Evolutionary conservation across 176 grass and related monocot species (phyloP).

Genomic region (Tuctoria greenei): DNA sequence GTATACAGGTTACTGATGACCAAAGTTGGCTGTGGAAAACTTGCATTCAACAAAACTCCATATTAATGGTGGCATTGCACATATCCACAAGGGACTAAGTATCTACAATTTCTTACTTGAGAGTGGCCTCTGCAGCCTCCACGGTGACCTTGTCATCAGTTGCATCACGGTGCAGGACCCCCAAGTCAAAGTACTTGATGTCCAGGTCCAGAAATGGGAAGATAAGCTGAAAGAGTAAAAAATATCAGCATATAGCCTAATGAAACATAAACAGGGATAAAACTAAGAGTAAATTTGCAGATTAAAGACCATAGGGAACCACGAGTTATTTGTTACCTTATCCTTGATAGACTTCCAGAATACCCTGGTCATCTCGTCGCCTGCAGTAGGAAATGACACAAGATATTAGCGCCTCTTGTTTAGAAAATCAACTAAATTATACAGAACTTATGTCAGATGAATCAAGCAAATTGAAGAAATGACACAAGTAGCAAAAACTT

Average conservation of each 20-base stretch:
- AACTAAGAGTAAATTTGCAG: not conserved
- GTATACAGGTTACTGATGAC: not conserved
- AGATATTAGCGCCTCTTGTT: slow-evolving; percentile 1
- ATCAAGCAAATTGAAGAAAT: not conserved
- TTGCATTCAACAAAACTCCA: not conserved
- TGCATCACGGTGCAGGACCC: slow-evolving; percentile 74
- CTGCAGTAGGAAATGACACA: slow-evolving; percentile 37
- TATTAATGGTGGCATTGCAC: not conserved
- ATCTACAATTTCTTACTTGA: slow-evolving; percentile 58
- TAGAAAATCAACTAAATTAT: not conserved
- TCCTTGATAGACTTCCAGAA: slow-evolving; percentile 98
- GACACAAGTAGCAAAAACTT: not conserved
- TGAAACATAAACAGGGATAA: not conserved
- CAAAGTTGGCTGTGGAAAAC: slow-evolving; percentile 9
- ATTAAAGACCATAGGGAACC: not conserved
- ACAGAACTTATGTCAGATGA: not conserved
- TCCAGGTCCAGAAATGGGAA: slow-evolving; percentile 92
- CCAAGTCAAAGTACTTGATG: slow-evolving; percentile 96
- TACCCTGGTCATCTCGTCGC: slow-evolving; percentile 94
- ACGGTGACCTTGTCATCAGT: slow-evolving; percentile 96
- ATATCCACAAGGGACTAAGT: not conserved
- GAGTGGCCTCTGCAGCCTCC: slow-evolving; percentile 94
- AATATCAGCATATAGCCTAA: slow-evolving; percentile 6
- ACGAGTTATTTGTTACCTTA: slow-evolving; percentile 55
- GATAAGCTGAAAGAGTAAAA: slow-evolving; percentile 66